Evolutionary conservation across 352 stramenopile species (phyloP).

Genomic region (Phytophthora pseudosyringae): DNA sequence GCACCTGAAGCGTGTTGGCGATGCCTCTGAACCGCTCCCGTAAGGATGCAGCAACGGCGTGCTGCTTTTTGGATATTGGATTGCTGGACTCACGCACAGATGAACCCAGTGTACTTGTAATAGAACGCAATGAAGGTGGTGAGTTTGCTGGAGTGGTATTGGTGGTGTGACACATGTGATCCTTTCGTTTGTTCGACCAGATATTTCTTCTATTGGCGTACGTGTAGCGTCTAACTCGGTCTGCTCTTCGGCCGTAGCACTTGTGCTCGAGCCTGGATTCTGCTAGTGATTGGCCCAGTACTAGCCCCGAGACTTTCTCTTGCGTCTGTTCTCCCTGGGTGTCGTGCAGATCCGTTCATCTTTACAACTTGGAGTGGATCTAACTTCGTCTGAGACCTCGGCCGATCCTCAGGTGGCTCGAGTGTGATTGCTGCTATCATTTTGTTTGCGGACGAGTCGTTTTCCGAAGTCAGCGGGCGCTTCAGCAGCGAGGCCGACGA

Average conservation of each 20-base stretch:
- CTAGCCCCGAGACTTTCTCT: constrained; percentile 9
- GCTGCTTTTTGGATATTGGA: constrained; percentile 11
- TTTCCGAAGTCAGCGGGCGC: constrained; percentile 14
- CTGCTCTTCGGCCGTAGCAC: constrained; percentile 60
- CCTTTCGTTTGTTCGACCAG: not conserved
- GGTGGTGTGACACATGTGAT: not conserved
- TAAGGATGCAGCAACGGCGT: constrained; percentile 29
- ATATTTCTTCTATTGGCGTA: not conserved
- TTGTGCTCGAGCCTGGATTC: constrained; percentile 65
- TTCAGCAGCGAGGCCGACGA: constrained; percentile 23
- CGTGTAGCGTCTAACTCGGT: not conserved
- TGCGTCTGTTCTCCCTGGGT: constrained; percentile 7
- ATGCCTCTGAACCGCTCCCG: constrained; percentile 88
- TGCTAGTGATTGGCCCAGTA: constrained; percentile 36
- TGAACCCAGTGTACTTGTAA: constrained; percentile 19
- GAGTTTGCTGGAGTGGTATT: constrained; percentile 3
- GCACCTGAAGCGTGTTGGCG: constrained; percentile 93
- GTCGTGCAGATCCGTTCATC: constrained; percentile 31
- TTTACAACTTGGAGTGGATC: constrained; percentile 64
- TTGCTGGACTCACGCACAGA: not conserved
- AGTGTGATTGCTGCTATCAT: constrained; percentile 42
- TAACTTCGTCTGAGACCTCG: constrained; percentile 64
- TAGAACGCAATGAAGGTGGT: constrained; percentile 15
- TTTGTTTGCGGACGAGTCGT: constrained; percentile 40
- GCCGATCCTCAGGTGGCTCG: constrained; percentile 42